Evolutionary conservation across 1,139 yeast species (phyloP), one percentile per base, ranked within the genome.

Genomic region (Chernovozyma sophiae-reginae): DNA sequence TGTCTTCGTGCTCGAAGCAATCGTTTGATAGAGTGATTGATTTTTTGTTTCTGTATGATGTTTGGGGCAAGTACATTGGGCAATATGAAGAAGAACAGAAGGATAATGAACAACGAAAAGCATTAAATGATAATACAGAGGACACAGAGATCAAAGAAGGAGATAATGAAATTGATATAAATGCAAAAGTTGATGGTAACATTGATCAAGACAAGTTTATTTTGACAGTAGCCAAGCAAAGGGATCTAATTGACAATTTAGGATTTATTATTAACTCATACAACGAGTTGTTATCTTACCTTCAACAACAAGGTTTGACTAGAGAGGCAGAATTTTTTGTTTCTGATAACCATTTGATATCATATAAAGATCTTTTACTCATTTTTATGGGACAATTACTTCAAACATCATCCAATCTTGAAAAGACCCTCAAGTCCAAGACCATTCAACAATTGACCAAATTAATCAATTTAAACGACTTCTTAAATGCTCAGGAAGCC

Each of bases 321-420:
- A 62, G 80, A 2, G 68, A 69, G 42, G 32, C 34, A 18, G 40
- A 35, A 8, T 40, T 47, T 36, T 36, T 37, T 31, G 33, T 29
- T 13, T 33, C 31, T 18, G 12, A 34, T 2, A 58, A 51, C 42
- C 45, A 39, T 22, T 50, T 53, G 30, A 30, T 39, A 12, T 26
- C 37, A 1, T 74, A 63, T 53, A 84, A 85, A 49, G 95, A 87
- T 48, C 77, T 77, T 34, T 61, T 89, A 15, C 61, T 86, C 30
- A 75, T 81, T 38, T 66, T 81, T 35, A 58, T 86, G 45, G 78
- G 87, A 12, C 83, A 77, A 52, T 68, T 86, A 3, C 67, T 89
- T 37, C 77, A 81, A 56, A 72, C 82, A 0, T 70, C 86, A 0
- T 79, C 95, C 0, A 69, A 69, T 36, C 60, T 76, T 26, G 95